These are phyloP conservation scores for Diplodia mutila DNA, from an alignment of 2,329 filamentous ascomycete genomes.

Conservation along the genomic window DNA sequence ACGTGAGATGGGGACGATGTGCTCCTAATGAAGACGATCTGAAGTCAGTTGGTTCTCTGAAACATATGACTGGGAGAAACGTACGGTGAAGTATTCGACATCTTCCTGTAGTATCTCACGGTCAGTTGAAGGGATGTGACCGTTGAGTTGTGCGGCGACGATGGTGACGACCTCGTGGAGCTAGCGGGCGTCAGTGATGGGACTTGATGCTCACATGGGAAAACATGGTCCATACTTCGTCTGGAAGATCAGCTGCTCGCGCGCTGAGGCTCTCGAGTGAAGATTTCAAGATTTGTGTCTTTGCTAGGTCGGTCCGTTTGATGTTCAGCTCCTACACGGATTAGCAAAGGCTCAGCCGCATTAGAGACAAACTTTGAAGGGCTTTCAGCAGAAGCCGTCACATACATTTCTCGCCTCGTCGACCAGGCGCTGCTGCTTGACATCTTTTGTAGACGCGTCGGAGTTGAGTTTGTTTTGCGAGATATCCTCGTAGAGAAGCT, in stretches of 20 bases:
- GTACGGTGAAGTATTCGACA: constrained; percentile 44
- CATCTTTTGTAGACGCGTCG: constrained; percentile 50
- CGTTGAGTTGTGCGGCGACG: constrained; percentile 45
- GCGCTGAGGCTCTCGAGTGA: constrained; percentile 42
- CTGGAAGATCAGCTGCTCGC: constrained; percentile 42
- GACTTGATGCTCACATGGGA: neutral
- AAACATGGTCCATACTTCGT: constrained; percentile 37
- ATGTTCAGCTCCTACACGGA: constrained; percentile 42
- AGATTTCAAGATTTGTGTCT: constrained; percentile 40
- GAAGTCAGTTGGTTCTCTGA: neutral
- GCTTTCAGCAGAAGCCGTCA: neutral
- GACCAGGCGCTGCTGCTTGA: constrained; percentile 47
- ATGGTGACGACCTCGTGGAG: constrained; percentile 47
- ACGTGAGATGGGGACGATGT: constrained; percentile 41
- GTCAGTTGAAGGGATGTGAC: constrained; percentile 42
- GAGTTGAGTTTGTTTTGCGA: constrained; percentile 47
- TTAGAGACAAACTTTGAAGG: too few species aligned
- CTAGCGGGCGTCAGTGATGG: neutral
- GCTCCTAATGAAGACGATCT: constrained; percentile 31
- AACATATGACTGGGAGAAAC: neutral
- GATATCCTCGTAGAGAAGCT: constrained; percentile 50
- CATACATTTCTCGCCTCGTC: constrained; percentile 46
- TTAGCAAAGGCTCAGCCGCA: neutral
- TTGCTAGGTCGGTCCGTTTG: constrained; percentile 40
- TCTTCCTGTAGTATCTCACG: constrained; percentile 46